Evolutionary conservation across 108 stramenopile species (phyloP).

Genomic region (Cyclostephanos tholiformis): DNA sequence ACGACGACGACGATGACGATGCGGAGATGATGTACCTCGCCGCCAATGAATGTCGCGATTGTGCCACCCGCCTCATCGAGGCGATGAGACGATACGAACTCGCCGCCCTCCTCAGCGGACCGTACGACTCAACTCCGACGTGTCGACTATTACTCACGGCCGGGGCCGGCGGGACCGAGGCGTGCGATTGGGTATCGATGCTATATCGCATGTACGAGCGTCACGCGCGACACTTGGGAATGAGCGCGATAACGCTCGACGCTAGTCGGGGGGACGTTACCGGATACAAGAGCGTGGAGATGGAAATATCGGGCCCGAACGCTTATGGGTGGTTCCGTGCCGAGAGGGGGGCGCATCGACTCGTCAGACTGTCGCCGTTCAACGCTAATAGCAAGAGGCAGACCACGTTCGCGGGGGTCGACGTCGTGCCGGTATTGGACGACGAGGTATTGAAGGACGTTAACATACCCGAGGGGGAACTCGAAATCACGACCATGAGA

Average conservation of each 20-base stretch:
- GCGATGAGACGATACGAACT: slow-evolving; percentile 67
- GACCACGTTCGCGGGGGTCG: slow-evolving; percentile 96
- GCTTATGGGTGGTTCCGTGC: slow-evolving; percentile 90
- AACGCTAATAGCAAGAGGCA: slow-evolving; percentile 95
- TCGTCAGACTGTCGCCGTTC: slow-evolving; percentile 92
- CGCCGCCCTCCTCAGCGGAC: slow-evolving; percentile 68
- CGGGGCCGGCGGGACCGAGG: slow-evolving; percentile 98
- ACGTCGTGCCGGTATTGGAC: slow-evolving; percentile 84
- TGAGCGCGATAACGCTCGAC: slow-evolving; percentile 56
- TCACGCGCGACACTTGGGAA: slow-evolving; percentile 70
- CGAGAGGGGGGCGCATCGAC: slow-evolving; percentile 94
- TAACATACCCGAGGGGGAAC: slow-evolving; percentile 78
- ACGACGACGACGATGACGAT: slow-evolving; percentile 38
- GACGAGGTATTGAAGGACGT: slow-evolving; percentile 75
- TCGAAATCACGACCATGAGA: slow-evolving; percentile 87
- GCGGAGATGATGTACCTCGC: slow-evolving; percentile 40
- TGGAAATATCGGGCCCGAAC: slow-evolving; percentile 64
- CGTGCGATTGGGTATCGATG: slow-evolving; percentile 90
- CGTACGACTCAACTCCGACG: slow-evolving; percentile 74
- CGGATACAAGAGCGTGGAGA: slow-evolving; percentile 88
- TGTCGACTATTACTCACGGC: slow-evolving; percentile 90
- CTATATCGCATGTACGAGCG: slow-evolving; percentile 84
- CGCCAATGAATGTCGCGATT: slow-evolving; percentile 53
- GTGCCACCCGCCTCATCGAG: slow-evolving; percentile 47
- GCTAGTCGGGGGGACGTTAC: slow-evolving; percentile 74